These are phyloP conservation scores for Dicorynia guianensis DNA, from an alignment of 306 rosid species.

Conservation along the genomic window DNA sequence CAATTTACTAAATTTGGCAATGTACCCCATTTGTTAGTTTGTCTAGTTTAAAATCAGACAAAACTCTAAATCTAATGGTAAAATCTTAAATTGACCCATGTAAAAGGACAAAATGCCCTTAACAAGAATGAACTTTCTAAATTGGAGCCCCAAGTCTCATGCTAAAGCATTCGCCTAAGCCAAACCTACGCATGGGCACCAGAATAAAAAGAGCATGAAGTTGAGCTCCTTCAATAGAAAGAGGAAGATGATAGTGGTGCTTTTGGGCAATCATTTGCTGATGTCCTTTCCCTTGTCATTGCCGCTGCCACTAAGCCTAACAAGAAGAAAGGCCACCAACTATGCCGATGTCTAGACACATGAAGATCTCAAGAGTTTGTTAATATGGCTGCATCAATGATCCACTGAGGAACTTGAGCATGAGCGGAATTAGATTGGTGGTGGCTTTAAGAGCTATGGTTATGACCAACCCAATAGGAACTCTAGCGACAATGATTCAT, in stretches of 20 bases:
- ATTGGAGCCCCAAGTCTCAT: too few relatives aligned
- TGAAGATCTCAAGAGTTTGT: conserved; percentile 65
- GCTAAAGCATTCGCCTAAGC: conserved; percentile 87
- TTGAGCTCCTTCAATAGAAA: conserved; percentile 65
- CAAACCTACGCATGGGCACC: conserved; percentile 95
- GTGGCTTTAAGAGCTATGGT: conserved; percentile 64
- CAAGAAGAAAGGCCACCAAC: conserved; percentile 79
- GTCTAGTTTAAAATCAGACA: too few relatives aligned
- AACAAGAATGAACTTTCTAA: too few relatives aligned
- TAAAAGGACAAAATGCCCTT: too few relatives aligned
- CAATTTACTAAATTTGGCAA: too few relatives aligned
- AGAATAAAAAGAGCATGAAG: conserved; percentile 79
- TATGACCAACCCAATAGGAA: conserved; percentile 49
- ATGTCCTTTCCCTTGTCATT: conserved; percentile 81
- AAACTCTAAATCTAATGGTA: too few relatives aligned
- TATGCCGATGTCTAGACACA: conserved; percentile 41
- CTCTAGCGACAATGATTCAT: conserved; percentile 58
- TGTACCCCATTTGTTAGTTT: too few relatives aligned
- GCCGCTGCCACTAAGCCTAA: conserved; percentile 81
- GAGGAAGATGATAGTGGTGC: conserved; percentile 14
- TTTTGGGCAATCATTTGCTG: conserved; percentile 48
- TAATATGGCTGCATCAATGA: conserved; percentile 87
- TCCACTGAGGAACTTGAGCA: conserved; percentile 81
- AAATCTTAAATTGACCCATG: too few relatives aligned
- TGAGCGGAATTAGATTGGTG: conserved; percentile 63